Evolutionary conservation across 768 basidiomycete genomes (phyloP), one percentile per base, ranked within the genome.

Genomic region (Clitopilus passeckerianus): DNA sequence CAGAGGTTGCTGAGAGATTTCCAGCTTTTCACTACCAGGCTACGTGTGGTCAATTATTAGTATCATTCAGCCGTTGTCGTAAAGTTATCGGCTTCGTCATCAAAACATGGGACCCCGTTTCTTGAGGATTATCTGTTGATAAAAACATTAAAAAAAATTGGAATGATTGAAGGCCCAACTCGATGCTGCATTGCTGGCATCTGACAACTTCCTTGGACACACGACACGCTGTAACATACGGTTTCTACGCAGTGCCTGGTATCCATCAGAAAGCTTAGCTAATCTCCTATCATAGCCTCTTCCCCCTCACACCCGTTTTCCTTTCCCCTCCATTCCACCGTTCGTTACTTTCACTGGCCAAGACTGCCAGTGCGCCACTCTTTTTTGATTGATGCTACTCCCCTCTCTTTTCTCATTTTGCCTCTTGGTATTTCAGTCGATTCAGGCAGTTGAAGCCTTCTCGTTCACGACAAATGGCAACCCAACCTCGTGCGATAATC

Each of bases 401-500:
- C n/a, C 59, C 53, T 60, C 54, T 27, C 63, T 60, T 41, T 63
- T 56, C 67, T 66, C 62, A 43, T 54, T 65, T 62, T 20, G 65
- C 67, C 50, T 54, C 53, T 61, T 60, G 60, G 61, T 58, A 54
- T 44, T 57, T 64, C 30, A 34, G 24, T 20, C 59, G 23, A 57
- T 62, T 58, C 64, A 66, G 34, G 16, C 66, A 59, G 68, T 64
- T 18, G 33, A 41, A 55, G 81, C 78, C 22, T 87, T 89, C 75
- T 67, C 75, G 61, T 79, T 84, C 66, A 71, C 73, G 30, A 60
- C 70, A 24, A 34, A 15, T 55, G 67, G 70, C 8, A 57, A 72
- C 9, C 80, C 86, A 5, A 77, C 84, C 0, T 72, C 86, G 67
- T 92, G 90, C 67, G 88, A 83, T 62, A 69, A 80, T 66, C 70